Percentiles rank a stretch among this genome's conserved stretches.
phyloP scores from a whole-genome alignment of 2,329 filamentous ascomycete genomes.

The Chlorencoelia australis region DNA sequence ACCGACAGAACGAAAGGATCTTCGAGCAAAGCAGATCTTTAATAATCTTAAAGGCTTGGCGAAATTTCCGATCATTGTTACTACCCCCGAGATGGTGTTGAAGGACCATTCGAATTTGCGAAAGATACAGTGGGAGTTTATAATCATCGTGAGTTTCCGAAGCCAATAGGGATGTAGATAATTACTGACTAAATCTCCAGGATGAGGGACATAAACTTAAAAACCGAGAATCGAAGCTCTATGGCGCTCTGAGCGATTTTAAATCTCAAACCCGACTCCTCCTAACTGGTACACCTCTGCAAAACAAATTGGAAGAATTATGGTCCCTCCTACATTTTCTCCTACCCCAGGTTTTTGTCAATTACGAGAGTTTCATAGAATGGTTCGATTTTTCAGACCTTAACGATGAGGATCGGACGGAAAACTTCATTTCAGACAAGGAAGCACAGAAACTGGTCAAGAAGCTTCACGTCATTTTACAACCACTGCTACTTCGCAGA shows the following conservation, averaged over 20 bases:
- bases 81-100: conserved; percentile 93
- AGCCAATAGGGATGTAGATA: neutral
- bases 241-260: conserved; percentile 80
- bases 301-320: conserved; percentile 89
- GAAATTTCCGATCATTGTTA: conserved; percentile 85
- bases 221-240: conserved; percentile 87
- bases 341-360: conserved; percentile 83
- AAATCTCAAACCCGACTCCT: conserved; percentile 82
- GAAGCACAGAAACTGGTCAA: conserved; percentile 69
- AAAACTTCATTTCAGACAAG: conserved; percentile 70
- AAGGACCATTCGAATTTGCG: conserved; percentile 74
- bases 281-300: conserved; percentile 88
- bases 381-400: conserved; percentile 98
- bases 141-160: conserved; percentile 63
- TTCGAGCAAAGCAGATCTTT: conserved; percentile 65
- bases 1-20: conserved; percentile 62
- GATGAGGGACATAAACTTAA: conserved; percentile 97
- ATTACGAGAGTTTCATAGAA: conserved; percentile 83
- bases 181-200: conserved; percentile 30
- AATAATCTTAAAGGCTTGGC: conserved; percentile 53
- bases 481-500: conserved; percentile 77
- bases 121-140: conserved; percentile 90
- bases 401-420: conserved; percentile 69
- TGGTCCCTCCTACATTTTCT: conserved; percentile 95
- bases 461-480: conserved; percentile 86